These are phyloP conservation scores for Eucalyptus caleyi DNA, from an alignment of 345 rosid species.

Conservation along the genomic window DNA sequence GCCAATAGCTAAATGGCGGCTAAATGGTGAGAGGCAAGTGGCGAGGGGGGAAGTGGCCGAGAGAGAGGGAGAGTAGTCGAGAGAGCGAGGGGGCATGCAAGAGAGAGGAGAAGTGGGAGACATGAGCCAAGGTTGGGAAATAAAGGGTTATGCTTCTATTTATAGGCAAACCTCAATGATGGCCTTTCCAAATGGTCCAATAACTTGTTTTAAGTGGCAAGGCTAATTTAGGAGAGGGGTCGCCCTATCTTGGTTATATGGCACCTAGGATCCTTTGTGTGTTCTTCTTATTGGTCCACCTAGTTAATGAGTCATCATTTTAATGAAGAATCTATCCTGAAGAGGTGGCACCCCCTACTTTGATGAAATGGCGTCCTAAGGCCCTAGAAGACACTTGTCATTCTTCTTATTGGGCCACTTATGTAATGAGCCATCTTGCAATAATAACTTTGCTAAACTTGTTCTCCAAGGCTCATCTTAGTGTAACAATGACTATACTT, in stretches of 20 bases:
- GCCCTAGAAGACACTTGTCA: background rate
- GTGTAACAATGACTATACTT: background rate
- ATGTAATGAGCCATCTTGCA: background rate
- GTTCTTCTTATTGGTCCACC: background rate
- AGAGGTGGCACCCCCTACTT: background rate
- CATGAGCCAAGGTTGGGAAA: background rate
- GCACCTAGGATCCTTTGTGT: background rate
- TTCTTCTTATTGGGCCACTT: background rate
- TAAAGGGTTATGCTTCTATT: too few species aligned
- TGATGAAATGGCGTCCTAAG: background rate
- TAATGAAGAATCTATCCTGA: background rate
- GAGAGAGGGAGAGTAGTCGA: background rate
- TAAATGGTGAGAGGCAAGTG: too few species aligned
- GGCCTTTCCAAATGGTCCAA: too few species aligned
- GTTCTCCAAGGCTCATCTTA: too few species aligned
- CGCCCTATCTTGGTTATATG: background rate
- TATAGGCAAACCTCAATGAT: too few species aligned
- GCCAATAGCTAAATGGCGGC: accelerated
- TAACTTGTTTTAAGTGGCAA: background rate
- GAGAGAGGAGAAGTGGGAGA: background rate
- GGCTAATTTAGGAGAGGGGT: background rate
- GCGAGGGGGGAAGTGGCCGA: background rate
- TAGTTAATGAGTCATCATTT: background rate
- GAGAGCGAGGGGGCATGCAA: background rate
- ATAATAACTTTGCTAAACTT: background rate